Evolutionary conservation across 225 moss, liverwort and hornwort species (phyloP).

Genomic region (Polytrichum commune): DNA sequence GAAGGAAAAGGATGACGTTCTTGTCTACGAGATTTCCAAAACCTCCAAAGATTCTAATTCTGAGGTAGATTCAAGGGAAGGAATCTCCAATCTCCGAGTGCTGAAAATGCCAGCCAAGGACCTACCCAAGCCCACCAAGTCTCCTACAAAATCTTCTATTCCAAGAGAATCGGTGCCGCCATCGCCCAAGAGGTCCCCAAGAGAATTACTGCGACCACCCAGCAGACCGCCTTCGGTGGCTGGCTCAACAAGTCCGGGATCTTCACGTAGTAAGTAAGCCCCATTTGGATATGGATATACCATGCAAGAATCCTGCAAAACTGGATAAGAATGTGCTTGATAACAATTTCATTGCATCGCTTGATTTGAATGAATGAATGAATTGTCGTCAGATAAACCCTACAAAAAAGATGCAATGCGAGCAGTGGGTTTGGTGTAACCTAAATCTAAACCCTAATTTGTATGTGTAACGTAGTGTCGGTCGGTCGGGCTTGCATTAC

Average conservation of each 20-base stretch:
- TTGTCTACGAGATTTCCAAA: not conserved
- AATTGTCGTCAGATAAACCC: too few species aligned
- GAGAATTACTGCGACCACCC: not conserved
- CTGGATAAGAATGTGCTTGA: too few species aligned
- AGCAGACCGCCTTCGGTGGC: not conserved
- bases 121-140: constrained; percentile 9
- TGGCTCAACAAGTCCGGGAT: constrained; percentile 3
- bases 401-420: too few species aligned
- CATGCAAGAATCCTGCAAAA: too few species aligned
- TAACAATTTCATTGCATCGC: too few species aligned
- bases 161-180: constrained; percentile 1
- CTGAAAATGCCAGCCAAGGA: not conserved
- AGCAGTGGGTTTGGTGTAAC: too few species aligned
- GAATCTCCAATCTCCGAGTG: not conserved
- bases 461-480: too few species aligned
- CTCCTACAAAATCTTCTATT: constrained; percentile 13
- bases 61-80: too few species aligned
- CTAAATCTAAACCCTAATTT: too few species aligned
- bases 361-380: too few species aligned
- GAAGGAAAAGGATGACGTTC: not conserved
- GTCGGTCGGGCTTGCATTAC: too few species aligned
- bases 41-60: not conserved
- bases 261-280: constrained; percentile 3
- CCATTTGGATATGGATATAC: too few species aligned
- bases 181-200: not conserved